Base-by-base conservation (phyloP, 1,284 basidiomycete species). In the Austroboletus novae-zelandiae region DNA sequence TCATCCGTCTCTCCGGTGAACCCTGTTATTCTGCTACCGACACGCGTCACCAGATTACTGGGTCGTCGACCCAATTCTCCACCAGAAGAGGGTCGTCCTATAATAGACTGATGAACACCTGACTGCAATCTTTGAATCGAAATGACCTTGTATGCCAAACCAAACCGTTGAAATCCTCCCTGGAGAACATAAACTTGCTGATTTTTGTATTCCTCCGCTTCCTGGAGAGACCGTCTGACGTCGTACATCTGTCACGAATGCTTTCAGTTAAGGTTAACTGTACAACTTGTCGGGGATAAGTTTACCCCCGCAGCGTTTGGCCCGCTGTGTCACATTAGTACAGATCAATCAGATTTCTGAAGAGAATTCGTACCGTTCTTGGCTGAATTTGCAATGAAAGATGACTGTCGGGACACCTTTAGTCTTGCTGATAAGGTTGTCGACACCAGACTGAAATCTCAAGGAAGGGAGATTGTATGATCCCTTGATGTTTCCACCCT, bases 361-460 rank as follows among this genome's bases (percentile, higher is more conserved):
- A 18, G 30, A 30, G 40, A n/a, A 36, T 35, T 67, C 83, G 39
- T 59, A 89, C 87, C 89, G 76, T 36, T 79, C 73, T 70, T 91
- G 89, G 8, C 86, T 89, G 45, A 86, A 70, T 4, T 78, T 75
- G 61, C 89, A 91, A 62, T 91, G 89, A 61, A 91, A 91, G 42
- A 91, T 72, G 29, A 91, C 71, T 17, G 74, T 68, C 10, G 80
- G 78, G 5, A 89, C 71, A 40, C 80, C 72, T 62, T 85, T 84
- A 13, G 80, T 81, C 51, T 81, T 70, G 59, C 74, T 69, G 30
- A 89, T 75, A 30, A 91, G 74, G 4, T 71, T 65, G 60, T 84
- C 74, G 23, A 89, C 80, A 27, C 70, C 74, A 43, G 67, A 66
- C 29, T 77, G 65, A 65, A 90, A 89, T 40, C 74, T 72, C 30